Evolutionary conservation across 768 basidiomycete species (phyloP).

Genomic region (Dioszegia crocea): DNA sequence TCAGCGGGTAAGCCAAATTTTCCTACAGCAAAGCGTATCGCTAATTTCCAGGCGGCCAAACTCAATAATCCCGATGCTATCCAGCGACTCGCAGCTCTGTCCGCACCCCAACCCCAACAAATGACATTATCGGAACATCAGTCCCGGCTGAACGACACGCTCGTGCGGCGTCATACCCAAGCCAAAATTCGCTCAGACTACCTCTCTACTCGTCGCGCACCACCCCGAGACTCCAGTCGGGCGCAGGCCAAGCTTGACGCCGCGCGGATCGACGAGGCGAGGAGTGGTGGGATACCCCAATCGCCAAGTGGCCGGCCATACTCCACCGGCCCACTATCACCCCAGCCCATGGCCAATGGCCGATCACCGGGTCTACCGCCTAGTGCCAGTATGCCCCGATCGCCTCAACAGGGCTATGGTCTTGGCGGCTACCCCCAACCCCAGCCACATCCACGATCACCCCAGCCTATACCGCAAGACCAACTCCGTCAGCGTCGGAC

Average conservation of each 20-base stretch:
- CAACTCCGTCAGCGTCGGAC: background rate
- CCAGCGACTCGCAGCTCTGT: constrained; percentile 67
- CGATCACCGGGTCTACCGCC: background rate
- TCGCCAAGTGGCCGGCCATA: background rate
- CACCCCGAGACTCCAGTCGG: constrained; percentile 4
- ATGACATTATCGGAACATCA: constrained; percentile 79
- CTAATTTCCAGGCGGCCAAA: constrained; percentile 59
- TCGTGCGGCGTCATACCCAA: constrained; percentile 75
- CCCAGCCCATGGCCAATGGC: background rate
- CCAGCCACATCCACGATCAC: background rate
- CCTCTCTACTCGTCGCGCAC: constrained; percentile 3
- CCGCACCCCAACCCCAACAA: constrained; percentile 59
- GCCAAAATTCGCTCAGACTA: constrained; percentile 53
- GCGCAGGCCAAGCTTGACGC: constrained; percentile 9
- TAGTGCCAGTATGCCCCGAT: constrained; percentile 5
- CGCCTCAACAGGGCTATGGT: background rate
- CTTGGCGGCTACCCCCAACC: background rate
- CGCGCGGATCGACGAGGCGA: background rate
- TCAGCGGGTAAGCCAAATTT: constrained; percentile 53
- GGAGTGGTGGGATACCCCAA: background rate
- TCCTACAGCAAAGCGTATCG: background rate
- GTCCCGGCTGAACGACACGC: constrained; percentile 66
- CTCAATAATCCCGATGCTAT: constrained; percentile 77
- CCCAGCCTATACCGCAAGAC: background rate
- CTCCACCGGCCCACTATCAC: background rate